Base-by-base conservation (phyloP, 1,284 basidiomycete genomes). In the Phellopilus nigrolimitatus region DNA sequence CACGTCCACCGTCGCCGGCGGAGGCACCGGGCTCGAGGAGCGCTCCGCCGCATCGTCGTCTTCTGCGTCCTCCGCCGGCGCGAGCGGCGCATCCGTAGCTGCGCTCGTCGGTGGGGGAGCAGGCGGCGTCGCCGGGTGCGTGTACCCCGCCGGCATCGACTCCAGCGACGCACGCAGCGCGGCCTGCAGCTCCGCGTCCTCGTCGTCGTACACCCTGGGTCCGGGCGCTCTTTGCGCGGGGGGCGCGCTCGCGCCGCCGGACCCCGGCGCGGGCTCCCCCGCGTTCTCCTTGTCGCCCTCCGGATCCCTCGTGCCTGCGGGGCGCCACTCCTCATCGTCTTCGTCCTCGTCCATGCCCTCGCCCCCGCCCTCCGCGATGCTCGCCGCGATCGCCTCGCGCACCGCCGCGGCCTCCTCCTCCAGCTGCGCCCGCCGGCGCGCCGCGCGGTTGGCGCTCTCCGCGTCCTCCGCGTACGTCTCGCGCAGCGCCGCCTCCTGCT, bases 151-250 rank as follows among this genome's bases (percentile, higher is more conserved):
- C 0, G 89, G 83, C 21, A 83, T 64, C 38, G 74, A 73, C 60
- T 86, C 85, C 59, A 95, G 70, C 37, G 89, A 92, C 2, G 91
- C 92, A 61, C 75, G 82, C 47, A 95, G 69, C 10, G 92, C 92
- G 19, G 89, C 88, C 66, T 94, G 88, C 31, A 95, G 69, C 61
- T 90, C 86, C 30, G 76, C 82, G 59, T 95, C 91, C 58, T 94
- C 91, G 58, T 94, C 89, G 59, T 93, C 91, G 59, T 92, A 89
- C 33, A 82, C 78, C 44, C 76, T 62, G 42, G 62, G 57, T 31
- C 56, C 60, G 54, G 57, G 62, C 46, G 60, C 55, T 42, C 58
- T 50, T 7, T 57, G 47, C 5, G 55, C 13, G 12, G 51, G 25
- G n/a, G n/a, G 37, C 22, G 8, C 30, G 37, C 27, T 3, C 3